phyloP scores from a whole-genome alignment of 208 protist species.

The Endotrypanum monterogeii region DNA sequence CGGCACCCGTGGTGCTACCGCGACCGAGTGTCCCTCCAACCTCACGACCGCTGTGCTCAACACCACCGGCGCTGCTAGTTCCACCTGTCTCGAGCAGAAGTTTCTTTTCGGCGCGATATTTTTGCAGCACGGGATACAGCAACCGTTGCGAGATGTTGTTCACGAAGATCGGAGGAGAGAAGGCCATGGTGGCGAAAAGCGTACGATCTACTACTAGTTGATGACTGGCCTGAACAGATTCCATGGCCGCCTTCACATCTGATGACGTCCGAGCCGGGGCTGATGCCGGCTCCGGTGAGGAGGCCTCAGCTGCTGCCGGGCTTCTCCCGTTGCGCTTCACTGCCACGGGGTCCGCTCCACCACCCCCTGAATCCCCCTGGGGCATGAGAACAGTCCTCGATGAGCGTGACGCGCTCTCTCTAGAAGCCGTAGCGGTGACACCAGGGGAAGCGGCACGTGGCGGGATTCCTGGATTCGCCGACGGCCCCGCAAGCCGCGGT shows the following conservation, averaged over 20 bases:
- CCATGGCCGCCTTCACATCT: constrained; percentile 13
- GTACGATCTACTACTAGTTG: constrained; percentile 46
- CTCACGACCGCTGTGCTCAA: not conserved
- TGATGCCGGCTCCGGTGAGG: not conserved
- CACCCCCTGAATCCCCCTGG: not conserved
- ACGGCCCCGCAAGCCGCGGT: constrained; percentile 15
- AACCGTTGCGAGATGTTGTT: constrained; percentile 74
- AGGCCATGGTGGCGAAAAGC: constrained; percentile 62
- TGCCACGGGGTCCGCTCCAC: not conserved
- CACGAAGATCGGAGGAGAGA: constrained; percentile 71
- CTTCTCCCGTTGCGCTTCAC: not conserved
- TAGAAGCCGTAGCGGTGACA: not conserved
- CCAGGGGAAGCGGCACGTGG: not conserved
- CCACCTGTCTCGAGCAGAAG: constrained; percentile 4
- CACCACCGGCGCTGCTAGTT: constrained; percentile 11
- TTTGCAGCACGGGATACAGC: constrained; percentile 48
- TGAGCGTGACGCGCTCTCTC: not conserved
- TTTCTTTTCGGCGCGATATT: constrained; percentile 26
- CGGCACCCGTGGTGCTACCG: constrained; percentile 15
- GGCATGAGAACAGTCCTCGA: not conserved
- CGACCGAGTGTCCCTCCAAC: constrained; percentile 5
- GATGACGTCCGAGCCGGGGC: constrained; percentile 1
- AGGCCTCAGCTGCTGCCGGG: not conserved
- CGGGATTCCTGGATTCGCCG: not conserved
- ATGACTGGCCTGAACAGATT: constrained; percentile 9